A percentile compares a stretch with the other conserved stretches of the same genome.
Evolutionary conservation across 352 stramenopile species (phyloP).

Genomic region (Globisporangium middletonii): DNA sequence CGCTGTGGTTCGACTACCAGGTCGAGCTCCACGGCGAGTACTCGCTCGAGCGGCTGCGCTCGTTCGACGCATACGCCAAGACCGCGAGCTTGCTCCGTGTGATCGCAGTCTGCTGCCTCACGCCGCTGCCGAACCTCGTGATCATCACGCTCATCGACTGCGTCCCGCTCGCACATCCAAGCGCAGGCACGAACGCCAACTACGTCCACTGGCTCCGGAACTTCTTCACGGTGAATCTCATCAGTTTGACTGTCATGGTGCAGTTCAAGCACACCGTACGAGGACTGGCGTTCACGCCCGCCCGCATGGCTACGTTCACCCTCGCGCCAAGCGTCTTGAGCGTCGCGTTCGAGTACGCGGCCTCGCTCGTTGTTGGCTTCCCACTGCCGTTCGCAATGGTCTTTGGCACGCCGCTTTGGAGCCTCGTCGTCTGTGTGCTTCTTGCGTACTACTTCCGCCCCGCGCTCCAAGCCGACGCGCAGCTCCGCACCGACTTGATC

Average conservation of each 20-base stretch:
- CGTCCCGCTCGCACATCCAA: conserved; percentile 2
- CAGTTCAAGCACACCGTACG: conserved; percentile 17
- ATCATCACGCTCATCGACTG: conserved; percentile 7
- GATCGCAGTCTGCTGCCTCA: conserved; percentile 5
- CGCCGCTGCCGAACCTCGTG: conserved; percentile 6
- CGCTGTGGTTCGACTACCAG: conserved; percentile 7
- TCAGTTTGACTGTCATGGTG: conserved; percentile 22
- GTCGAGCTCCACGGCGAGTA: conserved; percentile 19
- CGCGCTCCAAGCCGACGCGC: conserved; percentile 14
- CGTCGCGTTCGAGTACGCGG: conserved; percentile 15
- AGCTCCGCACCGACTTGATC: conserved; percentile 13
- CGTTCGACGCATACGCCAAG: background rate
- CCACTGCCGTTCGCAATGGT: conserved; percentile 33
- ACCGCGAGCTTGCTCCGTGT: background rate
- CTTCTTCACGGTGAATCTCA: conserved; percentile 17
- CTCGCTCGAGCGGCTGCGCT: conserved; percentile 8
- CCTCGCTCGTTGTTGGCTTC: conserved; percentile 28
- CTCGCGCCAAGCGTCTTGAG: conserved; percentile 15
- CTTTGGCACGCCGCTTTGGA: conserved; percentile 19
- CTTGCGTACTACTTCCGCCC: conserved; percentile 19
- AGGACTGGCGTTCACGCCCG: conserved; percentile 1
- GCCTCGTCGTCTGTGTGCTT: conserved; percentile 14
- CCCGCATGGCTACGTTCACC: conserved; percentile 9
- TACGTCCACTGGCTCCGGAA: conserved; percentile 8
- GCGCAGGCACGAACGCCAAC: conserved; percentile 1